Conservation (phyloP, 2,329 filamentous ascomycete species). For the Rhynchosporium agropyri region DNA sequence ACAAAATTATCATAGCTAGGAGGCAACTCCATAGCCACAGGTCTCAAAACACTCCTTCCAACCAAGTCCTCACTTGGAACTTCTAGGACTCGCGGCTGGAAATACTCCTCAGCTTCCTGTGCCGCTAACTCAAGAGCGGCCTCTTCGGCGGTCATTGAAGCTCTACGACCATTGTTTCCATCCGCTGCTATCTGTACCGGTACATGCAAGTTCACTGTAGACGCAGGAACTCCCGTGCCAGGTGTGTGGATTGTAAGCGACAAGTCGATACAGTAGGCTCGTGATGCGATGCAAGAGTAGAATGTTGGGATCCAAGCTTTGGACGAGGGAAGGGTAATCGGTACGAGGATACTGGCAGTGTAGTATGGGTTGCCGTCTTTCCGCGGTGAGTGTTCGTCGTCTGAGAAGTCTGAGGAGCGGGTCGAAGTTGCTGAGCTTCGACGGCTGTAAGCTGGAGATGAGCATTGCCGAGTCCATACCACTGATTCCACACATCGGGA, state of each 20-base stretch:
- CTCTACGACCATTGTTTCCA: conserved; percentile 33
- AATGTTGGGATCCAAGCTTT: conserved; percentile 70
- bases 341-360: conserved; percentile 64
- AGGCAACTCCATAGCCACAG: conserved; percentile 30
- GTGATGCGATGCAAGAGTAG: conserved; percentile 67
- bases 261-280: conserved; percentile 64
- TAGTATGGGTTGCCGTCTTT: conserved; percentile 46
- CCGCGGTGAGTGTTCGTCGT: conserved; percentile 20
- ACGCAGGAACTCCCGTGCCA: conserved; percentile 45
- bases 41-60: conserved; percentile 35
- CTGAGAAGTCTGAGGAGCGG: conserved; percentile 31
- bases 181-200: conserved; percentile 40
- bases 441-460: conserved; percentile 30
- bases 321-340: conserved; percentile 60
- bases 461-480: conserved; percentile 38
- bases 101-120: conserved; percentile 34
- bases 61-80: conserved; percentile 33
- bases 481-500: conserved; percentile 41
- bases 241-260: conserved; percentile 57
- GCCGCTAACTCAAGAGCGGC: conserved; percentile 35
- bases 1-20: conserved; percentile 39
- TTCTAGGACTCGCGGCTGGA: conserved; percentile 39
- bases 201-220: conserved; percentile 39
- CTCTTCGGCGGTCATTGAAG: conserved; percentile 27
- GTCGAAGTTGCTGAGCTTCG: conserved; percentile 38